These are phyloP conservation scores for Sisymbrium altissimum DNA, from an alignment of 345 rosid genomes.

Conservation along the genomic window DNA sequence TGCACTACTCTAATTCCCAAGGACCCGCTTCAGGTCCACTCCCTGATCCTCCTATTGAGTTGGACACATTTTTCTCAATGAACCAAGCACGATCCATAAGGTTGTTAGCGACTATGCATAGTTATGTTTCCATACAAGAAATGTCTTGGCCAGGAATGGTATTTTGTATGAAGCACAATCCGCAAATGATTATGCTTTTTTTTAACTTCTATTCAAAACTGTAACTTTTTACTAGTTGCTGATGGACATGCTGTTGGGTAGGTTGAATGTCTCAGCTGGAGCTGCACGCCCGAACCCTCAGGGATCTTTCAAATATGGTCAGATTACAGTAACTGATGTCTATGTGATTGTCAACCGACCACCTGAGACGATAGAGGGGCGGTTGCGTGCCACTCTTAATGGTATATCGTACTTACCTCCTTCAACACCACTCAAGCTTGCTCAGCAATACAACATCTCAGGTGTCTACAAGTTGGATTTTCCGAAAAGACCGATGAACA, in stretches of 20 bases:
- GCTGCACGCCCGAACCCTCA: conserved; percentile 97
- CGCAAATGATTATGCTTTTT: not conserved
- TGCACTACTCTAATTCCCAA: conserved; percentile 81
- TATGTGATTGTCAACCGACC: conserved; percentile 69
- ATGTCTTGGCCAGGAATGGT: not conserved
- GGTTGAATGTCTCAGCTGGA: conserved; percentile 86
- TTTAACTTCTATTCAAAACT: not conserved
- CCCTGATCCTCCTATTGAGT: conserved; percentile 73
- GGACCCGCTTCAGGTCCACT: conserved; percentile 89
- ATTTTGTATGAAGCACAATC: not conserved
- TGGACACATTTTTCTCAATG: conserved; percentile 78
- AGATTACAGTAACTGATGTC: conserved; percentile 82
- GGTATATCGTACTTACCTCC: conserved; percentile 85
- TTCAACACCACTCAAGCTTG: conserved; percentile 81
- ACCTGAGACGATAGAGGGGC: conserved; percentile 70
- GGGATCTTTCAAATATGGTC: conserved; percentile 85
- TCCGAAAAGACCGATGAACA: conserved; percentile 66
- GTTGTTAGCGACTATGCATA: conserved; percentile 43
- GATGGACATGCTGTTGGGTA: conserved; percentile 26
- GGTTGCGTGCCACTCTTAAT: conserved; percentile 59
- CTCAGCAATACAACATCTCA: conserved; percentile 70
- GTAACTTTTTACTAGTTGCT: not conserved
- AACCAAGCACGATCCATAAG: conserved; percentile 98
- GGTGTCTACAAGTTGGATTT: conserved; percentile 93
- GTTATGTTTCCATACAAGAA: conserved; percentile 20